Conservation (phyloP, 2,329 filamentous ascomycete genomes). For the Daldinia sp. region DNA sequence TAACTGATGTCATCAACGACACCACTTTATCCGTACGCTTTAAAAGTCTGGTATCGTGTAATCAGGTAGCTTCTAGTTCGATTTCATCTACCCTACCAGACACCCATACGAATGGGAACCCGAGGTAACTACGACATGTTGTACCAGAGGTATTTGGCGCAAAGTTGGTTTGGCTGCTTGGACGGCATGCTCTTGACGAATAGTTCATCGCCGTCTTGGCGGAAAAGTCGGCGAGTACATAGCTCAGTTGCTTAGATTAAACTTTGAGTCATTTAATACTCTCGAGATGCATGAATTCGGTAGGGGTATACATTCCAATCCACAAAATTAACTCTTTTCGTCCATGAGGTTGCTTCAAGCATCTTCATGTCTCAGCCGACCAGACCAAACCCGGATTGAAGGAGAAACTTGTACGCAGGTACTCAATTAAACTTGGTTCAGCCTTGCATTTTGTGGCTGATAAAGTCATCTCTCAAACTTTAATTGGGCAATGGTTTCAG, state of each 20-base stretch:
- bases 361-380: not conserved
- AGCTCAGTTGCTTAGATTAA: not conserved
- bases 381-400: not conserved
- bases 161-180: not conserved
- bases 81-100: too few relatives aligned
- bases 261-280: not conserved
- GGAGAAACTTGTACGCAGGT: not conserved
- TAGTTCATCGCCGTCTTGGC: not conserved
- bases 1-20: not conserved
- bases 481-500: slow-evolving; percentile 30
- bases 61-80: too few relatives aligned
- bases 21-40: not conserved
- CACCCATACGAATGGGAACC: too few relatives aligned
- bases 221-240: not conserved
- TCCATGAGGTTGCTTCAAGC: not conserved
- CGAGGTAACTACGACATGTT: too few relatives aligned
- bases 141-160: not conserved
- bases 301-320: too few relatives aligned
- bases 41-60: not conserved
- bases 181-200: not conserved
- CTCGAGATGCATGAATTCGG: too few relatives aligned
- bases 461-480: not conserved
- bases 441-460: slow-evolving; percentile 35
- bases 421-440: not conserved
- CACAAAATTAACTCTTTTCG: not conserved